Conservation (phyloP, 2,329 filamentous ascomycete genomes). For the Sporothrix pseudoabietina region DNA sequence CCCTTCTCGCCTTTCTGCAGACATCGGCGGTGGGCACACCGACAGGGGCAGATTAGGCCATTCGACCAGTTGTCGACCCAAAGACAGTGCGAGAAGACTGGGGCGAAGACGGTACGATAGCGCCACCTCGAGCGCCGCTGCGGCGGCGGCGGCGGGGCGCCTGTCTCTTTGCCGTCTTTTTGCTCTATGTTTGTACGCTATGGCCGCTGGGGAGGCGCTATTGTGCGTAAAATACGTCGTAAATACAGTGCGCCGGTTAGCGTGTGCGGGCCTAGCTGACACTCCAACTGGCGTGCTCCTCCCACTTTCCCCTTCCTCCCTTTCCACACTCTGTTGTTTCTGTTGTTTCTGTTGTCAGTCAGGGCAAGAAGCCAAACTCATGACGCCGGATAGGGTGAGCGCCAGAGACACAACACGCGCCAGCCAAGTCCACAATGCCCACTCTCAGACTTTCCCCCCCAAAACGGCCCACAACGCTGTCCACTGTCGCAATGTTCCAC, state of each 20-base stretch:
- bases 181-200: neutral
- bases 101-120: conserved; percentile 5
- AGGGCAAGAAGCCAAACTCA: neutral
- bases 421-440: neutral
- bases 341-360: neutral
- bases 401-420: conserved; percentile 10
- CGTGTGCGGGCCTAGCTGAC: neutral
- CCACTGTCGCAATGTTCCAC: neutral
- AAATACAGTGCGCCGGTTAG: conserved; percentile 12
- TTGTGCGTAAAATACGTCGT: conserved; percentile 6
- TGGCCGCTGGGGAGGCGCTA: neutral
- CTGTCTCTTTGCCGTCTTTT: neutral
- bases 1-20: neutral
- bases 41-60: neutral
- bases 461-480: conserved; percentile 1
- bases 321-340: neutral
- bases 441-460: neutral
- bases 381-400: neutral
- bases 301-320: neutral
- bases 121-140: neutral
- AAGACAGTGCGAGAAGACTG: conserved; percentile 4
- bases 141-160: neutral
- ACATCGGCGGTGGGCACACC: conserved; percentile 8
- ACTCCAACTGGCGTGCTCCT: neutral
- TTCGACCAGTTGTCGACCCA: neutral